Conservation (phyloP, 2,329 filamentous ascomycete species). For the Alternaria arbusti region DNA sequence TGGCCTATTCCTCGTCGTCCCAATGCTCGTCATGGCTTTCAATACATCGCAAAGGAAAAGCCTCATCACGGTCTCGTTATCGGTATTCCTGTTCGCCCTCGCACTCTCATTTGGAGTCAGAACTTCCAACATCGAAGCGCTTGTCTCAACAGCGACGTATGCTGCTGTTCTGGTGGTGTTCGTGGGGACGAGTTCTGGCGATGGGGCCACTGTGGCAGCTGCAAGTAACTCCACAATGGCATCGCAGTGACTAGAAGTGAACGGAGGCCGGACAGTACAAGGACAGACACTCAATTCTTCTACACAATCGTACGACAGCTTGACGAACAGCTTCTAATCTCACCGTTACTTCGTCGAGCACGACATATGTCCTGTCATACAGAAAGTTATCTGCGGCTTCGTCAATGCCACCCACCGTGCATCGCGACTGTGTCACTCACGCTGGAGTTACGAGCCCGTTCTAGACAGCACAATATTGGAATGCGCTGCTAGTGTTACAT, state of each 20-base stretch:
- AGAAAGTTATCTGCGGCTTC: no score
- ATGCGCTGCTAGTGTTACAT: no score
- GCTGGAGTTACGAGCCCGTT: no score
- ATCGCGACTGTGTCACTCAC: no score
- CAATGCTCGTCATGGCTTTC: neutral
- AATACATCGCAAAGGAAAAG: neutral
- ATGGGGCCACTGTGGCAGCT: neutral
- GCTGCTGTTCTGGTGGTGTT: neutral
- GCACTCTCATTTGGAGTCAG: neutral
- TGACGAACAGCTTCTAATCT: no score
- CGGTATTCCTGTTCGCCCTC: neutral
- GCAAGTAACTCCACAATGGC: neutral
- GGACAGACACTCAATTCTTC: no score
- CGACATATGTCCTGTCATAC: no score
- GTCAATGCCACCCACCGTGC: no score
- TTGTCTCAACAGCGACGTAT: neutral
- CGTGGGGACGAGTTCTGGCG: neutral
- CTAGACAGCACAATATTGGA: no score
- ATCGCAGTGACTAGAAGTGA: neutral
- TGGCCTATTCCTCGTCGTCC: neutral
- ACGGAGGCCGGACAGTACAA: no score
- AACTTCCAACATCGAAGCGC: neutral
- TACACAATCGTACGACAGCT: no score
- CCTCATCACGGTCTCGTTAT: rapidly evolving
- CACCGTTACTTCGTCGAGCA: no score